Base-by-base conservation (phyloP, 805 yeast genomes). In the Jamesozyma rosinii region DNA sequence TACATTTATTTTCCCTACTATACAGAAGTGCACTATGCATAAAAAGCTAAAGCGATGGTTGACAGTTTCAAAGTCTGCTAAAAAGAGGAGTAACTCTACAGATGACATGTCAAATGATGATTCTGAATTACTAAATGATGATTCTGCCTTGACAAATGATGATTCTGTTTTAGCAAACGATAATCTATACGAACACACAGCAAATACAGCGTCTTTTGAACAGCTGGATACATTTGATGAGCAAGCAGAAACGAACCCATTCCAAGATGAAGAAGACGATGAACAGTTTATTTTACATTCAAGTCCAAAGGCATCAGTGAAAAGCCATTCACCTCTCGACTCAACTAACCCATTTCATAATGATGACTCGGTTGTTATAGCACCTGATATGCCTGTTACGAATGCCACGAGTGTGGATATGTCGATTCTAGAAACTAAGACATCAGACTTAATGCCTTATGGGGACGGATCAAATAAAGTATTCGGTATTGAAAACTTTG, bases 401-500 rank as follows among this genome's bases (percentile, higher is more conserved):
- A n/a, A n/a, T n/a, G n/a, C n/a, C n/a, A 21, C 18, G 17, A 40
- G n/a, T 17, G 20, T 19, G n/a, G 29, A 37, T 4, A 22, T 35
- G 5, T 42, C 44, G 2, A 41, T 43, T 11, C 35, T 43, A 32
- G 22, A 32, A 17, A 39, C 44, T 10, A 39, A 29, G 3, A 29
- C 21, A 2, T 20, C 46, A 20, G 44, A 40, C 2, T 19, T 27
- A 19, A 41, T 67, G 47, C 81, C 81, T 9, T 78, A 62, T 55
- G 89, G 87, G 5, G 81, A 78, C 57, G 90, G 89, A 1, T 67
- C 79, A 6, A 68, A 75, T 46, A 83, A 82, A 57, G 72, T 83
- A 13, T 83, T 75, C 58, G 94, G 94, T 1, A 75, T 83, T 74
- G 92, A 83, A 58, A 83, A 83, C 57, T 83, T 83, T 53, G 95